Base-by-base conservation (phyloP, 1,284 basidiomycete species). In the Cystobasidium slooffiae region DNA sequence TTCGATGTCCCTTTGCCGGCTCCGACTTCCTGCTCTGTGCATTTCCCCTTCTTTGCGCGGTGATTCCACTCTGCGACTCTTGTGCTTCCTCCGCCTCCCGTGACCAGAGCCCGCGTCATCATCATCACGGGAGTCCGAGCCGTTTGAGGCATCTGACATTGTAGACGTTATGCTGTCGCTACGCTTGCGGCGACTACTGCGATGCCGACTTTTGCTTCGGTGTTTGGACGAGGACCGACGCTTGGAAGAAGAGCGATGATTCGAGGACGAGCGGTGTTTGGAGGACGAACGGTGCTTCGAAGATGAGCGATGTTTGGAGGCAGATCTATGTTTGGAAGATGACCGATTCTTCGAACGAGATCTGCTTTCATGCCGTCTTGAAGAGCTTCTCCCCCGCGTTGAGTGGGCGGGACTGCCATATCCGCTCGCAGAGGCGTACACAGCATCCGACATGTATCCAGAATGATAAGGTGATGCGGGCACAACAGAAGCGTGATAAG, bases 391-490 rank as follows among this genome's bases (percentile, higher is more conserved):
- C 4, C 58, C 68, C 12, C 68, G 22, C 22, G n/a, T 31, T 3
- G 22, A 16, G 22, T 10, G 55, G 24, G 37, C n/a, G 18, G 59
- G 31, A 20, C 66, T 43, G 12, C 16, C 24, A 16, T n/a, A 6
- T 31, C 53, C 52, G 41, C 46, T 18, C 10, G 53, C 53, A 22
- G 44, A 56, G 16, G 43, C 55, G 47, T 44, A 56, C 66, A 56
- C 47, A 16, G 53, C 43, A 56, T 56, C 66, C 8, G 66, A 68
- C 31, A 39, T 39, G 41, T 64, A 72, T 3, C 46, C 58, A 44
- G 31, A 12, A 52, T 63, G 61, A 46, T 72, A 72, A 14, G 69
- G 69, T 43, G 69, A 61, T 31, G 64, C 46, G 1, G 69, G 59
- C 6, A 64, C 39, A 14, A 55, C 20, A 4, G 59, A 12, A 7